Evolutionary conservation across 371 early-diverging fungal genomes (phyloP), one percentile per base, ranked within the genome.

Genomic region (Caulochytrium protostelioides): DNA sequence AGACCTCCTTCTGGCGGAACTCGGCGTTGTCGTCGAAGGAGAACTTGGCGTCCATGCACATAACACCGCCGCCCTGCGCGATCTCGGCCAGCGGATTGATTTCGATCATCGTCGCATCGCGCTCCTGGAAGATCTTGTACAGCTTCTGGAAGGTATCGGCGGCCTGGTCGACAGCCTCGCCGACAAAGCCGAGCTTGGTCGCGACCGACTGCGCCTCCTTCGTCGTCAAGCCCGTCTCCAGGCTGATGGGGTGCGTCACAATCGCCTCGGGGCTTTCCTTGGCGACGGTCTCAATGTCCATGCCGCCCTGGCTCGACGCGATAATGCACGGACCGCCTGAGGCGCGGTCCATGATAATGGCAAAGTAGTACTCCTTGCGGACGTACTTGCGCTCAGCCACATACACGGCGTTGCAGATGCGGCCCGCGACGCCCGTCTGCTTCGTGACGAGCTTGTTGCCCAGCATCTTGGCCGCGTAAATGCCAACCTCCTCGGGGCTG

Each of bases 21-120:
- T 80, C 83, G 43, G 97, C 94, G 52, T 95, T 95, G 65, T 95
- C 97, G 59, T 95, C 97, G 57, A 92, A 91, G 58, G 82, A 82
- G 59, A 92, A 68, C 67, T 86, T 85, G 54, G 81, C 81, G 54
- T 82, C 81, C 79, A 84, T 77, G 60, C 79, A 79, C 49, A 78
- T 55, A 27, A 84, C 67, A 72, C 79, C 79, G 62, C 85, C 77
- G 51, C 83, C 74, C 34, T 71, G 76, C 23, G 70, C 62, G 28
- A 83, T 72, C 62, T 92, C 90, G 27, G 86, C 81, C 54, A 95
- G 69, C 28, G 94, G 97, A 68, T 95, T 95, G 55, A 95, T 92
- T 63, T 92, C 97, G 39, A 92, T 79, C 73, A 85, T 76, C 35
- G 92, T 87, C 41, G 89, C 83, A 54, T 95, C 94, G 68, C 83